These are phyloP conservation scores for Aspergillus sclerotialis DNA, from an alignment of 2,329 filamentous ascomycete species.

Conservation along the genomic window DNA sequence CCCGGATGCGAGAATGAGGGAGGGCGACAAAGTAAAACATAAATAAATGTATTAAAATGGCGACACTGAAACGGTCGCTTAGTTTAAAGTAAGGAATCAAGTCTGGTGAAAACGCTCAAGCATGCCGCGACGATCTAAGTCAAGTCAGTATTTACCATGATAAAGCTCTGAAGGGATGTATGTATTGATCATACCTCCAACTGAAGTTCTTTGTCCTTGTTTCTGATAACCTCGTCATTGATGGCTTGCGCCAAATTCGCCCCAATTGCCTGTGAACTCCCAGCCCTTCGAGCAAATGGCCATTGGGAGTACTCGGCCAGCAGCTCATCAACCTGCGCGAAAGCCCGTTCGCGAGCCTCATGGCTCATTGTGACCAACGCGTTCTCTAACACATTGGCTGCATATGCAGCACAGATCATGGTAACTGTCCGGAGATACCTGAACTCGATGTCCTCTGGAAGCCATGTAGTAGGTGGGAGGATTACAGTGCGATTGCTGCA, in stretches of 20 bases:
- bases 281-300: constrained; percentile 79
- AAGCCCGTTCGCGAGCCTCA: constrained; percentile 87
- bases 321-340: constrained; percentile 93
- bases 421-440: constrained; percentile 83
- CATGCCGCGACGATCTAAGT: constrained; percentile 80
- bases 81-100: constrained; percentile 93
- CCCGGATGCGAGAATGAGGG: constrained; percentile 5
- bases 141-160: constrained; percentile 8
- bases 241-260: constrained; percentile 87
- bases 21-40: constrained; percentile 3
- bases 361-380: constrained; percentile 90
- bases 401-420: constrained; percentile 97
- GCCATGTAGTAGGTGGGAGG: constrained; percentile 74
- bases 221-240: constrained; percentile 74
- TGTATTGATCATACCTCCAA: constrained; percentile 63
- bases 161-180: not conserved
- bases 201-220: constrained; percentile 91
- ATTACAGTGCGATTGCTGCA: constrained; percentile 92
- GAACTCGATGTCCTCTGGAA: constrained; percentile 92
- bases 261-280: constrained; percentile 74
- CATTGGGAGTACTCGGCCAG: constrained; percentile 95
- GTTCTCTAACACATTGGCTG: constrained; percentile 96
- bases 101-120: constrained; percentile 91
- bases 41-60: constrained; percentile 4
- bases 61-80: constrained; percentile 10